These are phyloP conservation scores for Rhizopus delemar DNA, from an alignment of 371 early-diverging fungal genomes.

Conservation along the genomic window DNA sequence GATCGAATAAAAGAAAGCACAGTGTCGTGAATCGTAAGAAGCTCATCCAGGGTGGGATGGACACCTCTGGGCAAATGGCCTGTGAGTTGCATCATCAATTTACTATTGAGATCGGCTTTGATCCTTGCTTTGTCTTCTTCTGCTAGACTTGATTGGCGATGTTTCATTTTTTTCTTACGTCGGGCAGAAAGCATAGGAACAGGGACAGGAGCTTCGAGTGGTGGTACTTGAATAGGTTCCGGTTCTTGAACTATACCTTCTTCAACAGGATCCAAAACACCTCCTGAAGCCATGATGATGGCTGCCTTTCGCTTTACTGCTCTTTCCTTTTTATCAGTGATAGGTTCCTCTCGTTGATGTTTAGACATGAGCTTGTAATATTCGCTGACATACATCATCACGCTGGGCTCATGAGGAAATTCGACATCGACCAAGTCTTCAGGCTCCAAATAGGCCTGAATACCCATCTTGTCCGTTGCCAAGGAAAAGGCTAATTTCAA, in stretches of 20 bases:
- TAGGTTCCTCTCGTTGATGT: constrained; percentile 24
- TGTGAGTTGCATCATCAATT: constrained; percentile 47
- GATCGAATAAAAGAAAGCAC: constrained; percentile 43
- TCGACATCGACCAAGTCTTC: constrained; percentile 53
- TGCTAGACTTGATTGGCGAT: constrained; percentile 39
- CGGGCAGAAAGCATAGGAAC: constrained; percentile 41
- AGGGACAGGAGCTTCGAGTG: constrained; percentile 32
- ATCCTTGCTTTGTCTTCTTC: constrained; percentile 49
- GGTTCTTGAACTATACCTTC: constrained; percentile 1
- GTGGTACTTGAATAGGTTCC: not conserved
- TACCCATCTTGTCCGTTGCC: constrained; percentile 38
- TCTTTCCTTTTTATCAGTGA: constrained; percentile 18
- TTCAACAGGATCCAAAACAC: constrained; percentile 1
- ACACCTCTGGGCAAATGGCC: constrained; percentile 53
- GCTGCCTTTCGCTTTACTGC: constrained; percentile 31
- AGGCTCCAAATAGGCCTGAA: constrained; percentile 47
- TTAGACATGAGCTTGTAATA: constrained; percentile 51
- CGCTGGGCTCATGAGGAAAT: constrained; percentile 49
- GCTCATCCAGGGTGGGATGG: constrained; percentile 42
- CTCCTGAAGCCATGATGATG: constrained; percentile 36
- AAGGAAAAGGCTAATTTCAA: constrained; percentile 39
- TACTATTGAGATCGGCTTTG: constrained; percentile 45
- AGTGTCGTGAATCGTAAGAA: constrained; percentile 45
- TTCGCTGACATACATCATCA: constrained; percentile 56
- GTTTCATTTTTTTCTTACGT: constrained; percentile 29